phyloP scores from a whole-genome alignment of 2,329 filamentous ascomycete species.

The Epichloe gansuensis region DNA sequence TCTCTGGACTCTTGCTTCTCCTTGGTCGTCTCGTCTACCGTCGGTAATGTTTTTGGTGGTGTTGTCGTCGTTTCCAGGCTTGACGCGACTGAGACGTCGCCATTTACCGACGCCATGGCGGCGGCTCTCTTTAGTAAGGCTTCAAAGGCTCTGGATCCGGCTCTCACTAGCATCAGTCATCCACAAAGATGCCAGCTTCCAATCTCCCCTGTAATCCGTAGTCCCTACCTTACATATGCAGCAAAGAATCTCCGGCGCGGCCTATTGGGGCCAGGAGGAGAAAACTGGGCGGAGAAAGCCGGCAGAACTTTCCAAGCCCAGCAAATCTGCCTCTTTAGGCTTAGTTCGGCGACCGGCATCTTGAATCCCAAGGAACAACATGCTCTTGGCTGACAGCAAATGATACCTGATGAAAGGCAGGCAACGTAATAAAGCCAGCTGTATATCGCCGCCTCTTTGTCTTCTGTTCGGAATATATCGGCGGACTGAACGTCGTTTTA shows the following conservation, averaged over 20 bases:
- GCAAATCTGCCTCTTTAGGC: neutral
- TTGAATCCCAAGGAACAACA: too few relatives aligned
- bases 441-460: too few relatives aligned
- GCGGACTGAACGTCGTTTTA: too few relatives aligned
- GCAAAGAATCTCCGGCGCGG: too few relatives aligned
- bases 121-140: slow-evolving; percentile 4
- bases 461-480: too few relatives aligned
- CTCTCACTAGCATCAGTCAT: slow-evolving; percentile 7
- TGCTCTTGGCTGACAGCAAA: too few relatives aligned
- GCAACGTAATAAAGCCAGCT: too few relatives aligned
- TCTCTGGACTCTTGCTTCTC: neutral
- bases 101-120: slow-evolving; percentile 7
- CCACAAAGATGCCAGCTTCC: neutral
- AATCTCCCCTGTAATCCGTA: neutral
- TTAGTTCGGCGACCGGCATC: neutral
- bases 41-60: neutral
- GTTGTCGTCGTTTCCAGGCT: slow-evolving; percentile 5
- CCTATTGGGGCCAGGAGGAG: neutral
- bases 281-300: neutral
- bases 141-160: slow-evolving; percentile 8
- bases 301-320: neutral
- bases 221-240: too few relatives aligned
- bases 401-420: too few relatives aligned
- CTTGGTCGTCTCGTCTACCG: neutral
- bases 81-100: slow-evolving; percentile 3